A percentile compares a stretch with the other conserved stretches of the same genome.
phyloP scores from a whole-genome alignment of 2,329 filamentous ascomycete genomes.

The Ophiosphaerella narmari region DNA sequence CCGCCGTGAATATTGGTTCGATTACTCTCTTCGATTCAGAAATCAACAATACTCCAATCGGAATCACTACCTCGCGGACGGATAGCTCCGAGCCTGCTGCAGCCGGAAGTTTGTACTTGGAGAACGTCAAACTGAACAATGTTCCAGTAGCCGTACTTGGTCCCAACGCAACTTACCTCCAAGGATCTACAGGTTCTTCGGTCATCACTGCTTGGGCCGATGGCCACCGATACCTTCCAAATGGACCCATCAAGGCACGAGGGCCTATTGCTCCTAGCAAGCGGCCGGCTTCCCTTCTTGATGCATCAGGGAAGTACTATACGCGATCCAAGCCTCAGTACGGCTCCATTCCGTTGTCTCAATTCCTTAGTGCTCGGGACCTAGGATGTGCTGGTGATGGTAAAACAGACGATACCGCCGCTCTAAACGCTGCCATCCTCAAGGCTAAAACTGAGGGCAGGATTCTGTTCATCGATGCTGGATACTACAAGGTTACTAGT shows the following conservation, averaged over 20 bases:
- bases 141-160: constrained; percentile 43
- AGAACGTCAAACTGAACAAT: constrained; percentile 63
- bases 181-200: constrained; percentile 25
- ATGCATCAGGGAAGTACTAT: constrained; percentile 54
- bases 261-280: constrained; percentile 51
- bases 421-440: constrained; percentile 75
- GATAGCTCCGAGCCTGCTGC: constrained; percentile 49
- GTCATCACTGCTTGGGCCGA: constrained; percentile 39
- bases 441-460: constrained; percentile 59
- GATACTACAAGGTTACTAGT: constrained; percentile 59
- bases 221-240: constrained; percentile 37
- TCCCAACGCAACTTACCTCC: constrained; percentile 29
- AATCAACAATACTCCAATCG: constrained; percentile 57
- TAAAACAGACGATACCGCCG: constrained; percentile 78
- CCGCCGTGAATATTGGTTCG: constrained; percentile 57
- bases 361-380: constrained; percentile 61
- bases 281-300: constrained; percentile 49
- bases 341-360: constrained; percentile 56
- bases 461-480: constrained; percentile 63
- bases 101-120: constrained; percentile 59
- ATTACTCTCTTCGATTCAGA: constrained; percentile 62
- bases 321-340: constrained; percentile 57
- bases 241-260: constrained; percentile 50
- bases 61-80: constrained; percentile 55
- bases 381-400: constrained; percentile 78